Conservation (phyloP, 345 rosid species). For the Brassica nigra region DNA sequence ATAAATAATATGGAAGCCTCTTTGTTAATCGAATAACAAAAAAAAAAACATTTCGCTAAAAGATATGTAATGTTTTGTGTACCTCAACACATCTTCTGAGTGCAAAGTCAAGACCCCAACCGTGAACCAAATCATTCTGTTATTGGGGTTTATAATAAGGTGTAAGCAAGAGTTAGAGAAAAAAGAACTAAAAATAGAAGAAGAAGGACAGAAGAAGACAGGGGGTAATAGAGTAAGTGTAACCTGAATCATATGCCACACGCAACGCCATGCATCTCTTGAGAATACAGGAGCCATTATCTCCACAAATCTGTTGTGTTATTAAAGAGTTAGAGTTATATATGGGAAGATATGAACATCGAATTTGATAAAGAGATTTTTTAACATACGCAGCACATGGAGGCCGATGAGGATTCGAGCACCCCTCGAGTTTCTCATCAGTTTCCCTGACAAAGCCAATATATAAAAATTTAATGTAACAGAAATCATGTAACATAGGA, state of each 20-base stretch:
- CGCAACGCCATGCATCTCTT: constrained; percentile 88
- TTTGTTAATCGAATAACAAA: not conserved
- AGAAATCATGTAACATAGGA: constrained; percentile 15
- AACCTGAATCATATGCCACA: constrained; percentile 97
- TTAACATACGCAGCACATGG: constrained; percentile 90
- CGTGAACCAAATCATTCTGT: constrained; percentile 97
- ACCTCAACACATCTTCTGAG: constrained; percentile 91
- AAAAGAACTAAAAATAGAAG: constrained; percentile 5
- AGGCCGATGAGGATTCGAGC: constrained; percentile 75
- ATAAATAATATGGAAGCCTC: not conserved
- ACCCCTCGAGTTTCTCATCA: constrained; percentile 81
- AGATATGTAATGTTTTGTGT: constrained; percentile 15
- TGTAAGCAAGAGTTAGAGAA: not conserved
- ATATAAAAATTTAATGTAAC: too few species aligned
- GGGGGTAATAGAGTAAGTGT: not conserved
- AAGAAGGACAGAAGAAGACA: not conserved
- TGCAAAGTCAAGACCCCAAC: constrained; percentile 99
- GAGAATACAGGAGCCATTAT: constrained; percentile 98
- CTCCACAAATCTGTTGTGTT: constrained; percentile 79
- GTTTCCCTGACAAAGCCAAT: constrained; percentile 51
- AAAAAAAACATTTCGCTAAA: not conserved
- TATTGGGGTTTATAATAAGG: constrained; percentile 17
- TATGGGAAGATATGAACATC: constrained; percentile 11
- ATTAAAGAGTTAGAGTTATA: constrained; percentile 3
- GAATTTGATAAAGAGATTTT: not conserved